phyloP scores from a whole-genome alignment of 352 stramenopile genomes.

The Phytophthora megakarya region DNA sequence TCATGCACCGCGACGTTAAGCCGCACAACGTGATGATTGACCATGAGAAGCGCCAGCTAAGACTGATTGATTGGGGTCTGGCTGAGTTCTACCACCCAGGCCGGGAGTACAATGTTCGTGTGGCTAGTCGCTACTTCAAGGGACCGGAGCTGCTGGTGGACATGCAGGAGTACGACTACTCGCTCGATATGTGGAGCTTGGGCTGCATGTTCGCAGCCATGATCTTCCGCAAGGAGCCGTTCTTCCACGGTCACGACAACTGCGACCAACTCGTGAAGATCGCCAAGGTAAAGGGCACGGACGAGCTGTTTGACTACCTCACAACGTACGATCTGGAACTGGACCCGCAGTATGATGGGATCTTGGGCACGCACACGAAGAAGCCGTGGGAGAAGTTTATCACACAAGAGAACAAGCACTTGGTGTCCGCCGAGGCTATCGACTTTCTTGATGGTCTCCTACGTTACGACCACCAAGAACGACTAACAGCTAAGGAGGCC shows the following conservation, averaged over 20 bases:
- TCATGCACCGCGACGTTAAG: constrained; percentile 99
- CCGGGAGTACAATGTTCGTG: constrained; percentile 99
- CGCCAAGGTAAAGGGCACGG: constrained; percentile 97
- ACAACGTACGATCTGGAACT: constrained; percentile 99
- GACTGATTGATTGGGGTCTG: constrained; percentile 99
- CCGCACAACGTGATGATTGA: constrained; percentile 99
- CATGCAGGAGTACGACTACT: constrained; percentile 99
- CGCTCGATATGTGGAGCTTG: constrained; percentile 99
- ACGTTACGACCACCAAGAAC: constrained; percentile 97
- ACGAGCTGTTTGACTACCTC: constrained; percentile 99
- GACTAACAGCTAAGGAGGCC: constrained; percentile 97
- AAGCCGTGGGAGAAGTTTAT: constrained; percentile 99
- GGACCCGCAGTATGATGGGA: constrained; percentile 98
- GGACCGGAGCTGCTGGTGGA: constrained; percentile 98
- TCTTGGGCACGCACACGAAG: constrained; percentile 96
- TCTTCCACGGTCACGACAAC: constrained; percentile 99
- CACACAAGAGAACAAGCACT: constrained; percentile 97
- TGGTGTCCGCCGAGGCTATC: constrained; percentile 96
- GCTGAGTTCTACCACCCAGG: constrained; percentile 99
- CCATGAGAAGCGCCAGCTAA: constrained; percentile 97
- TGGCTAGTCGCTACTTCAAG: constrained; percentile 99
- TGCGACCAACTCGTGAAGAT: constrained; percentile 99
- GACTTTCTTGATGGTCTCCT: constrained; percentile 92
- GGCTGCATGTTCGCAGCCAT: constrained; percentile 99
- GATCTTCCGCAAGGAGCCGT: constrained; percentile 99